Evolutionary conservation across 2,329 filamentous ascomycete genomes (phyloP).

Genomic region (Didymella pomorum): DNA sequence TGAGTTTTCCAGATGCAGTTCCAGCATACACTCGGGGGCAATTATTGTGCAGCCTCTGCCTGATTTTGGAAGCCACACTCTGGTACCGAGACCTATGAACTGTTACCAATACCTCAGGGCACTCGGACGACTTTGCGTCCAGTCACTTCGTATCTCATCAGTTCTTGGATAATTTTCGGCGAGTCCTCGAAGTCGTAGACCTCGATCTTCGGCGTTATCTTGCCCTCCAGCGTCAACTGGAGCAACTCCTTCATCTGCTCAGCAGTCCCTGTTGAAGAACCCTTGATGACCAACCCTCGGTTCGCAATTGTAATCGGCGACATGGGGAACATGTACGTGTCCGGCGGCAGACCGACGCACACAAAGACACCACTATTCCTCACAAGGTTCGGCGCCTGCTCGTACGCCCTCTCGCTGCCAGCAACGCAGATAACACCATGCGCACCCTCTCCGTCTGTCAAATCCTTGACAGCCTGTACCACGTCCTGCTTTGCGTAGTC

Average conservation of each 20-base stretch:
- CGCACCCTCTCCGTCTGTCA: conserved; percentile 55
- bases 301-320: conserved; percentile 58
- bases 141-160: conserved; percentile 47
- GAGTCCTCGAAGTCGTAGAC: conserved; percentile 49
- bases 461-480: conserved; percentile 49
- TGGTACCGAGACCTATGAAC: too few relatives aligned
- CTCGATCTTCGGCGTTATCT: conserved; percentile 51
- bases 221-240: conserved; percentile 54
- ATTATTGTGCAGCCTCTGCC: too few relatives aligned
- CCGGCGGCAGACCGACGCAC: conserved; percentile 57
- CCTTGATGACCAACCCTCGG: conserved; percentile 55
- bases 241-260: conserved; percentile 58
- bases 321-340: conserved; percentile 55
- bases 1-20: too few relatives aligned
- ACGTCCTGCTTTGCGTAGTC: conserved; percentile 72
- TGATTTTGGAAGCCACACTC: too few relatives aligned
- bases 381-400: conserved; percentile 55
- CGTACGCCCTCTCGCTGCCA: conserved; percentile 56
- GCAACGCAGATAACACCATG: conserved; percentile 58
- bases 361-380: conserved; percentile 58
- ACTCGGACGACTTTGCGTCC: conserved; percentile 48
- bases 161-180: conserved; percentile 46
- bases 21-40: too few relatives aligned
- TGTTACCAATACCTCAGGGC: conserved; percentile 20
- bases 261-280: conserved; percentile 56